phyloP scores from a whole-genome alignment of 129 eudicot genomes.

The Lactuca saligna region DNA sequence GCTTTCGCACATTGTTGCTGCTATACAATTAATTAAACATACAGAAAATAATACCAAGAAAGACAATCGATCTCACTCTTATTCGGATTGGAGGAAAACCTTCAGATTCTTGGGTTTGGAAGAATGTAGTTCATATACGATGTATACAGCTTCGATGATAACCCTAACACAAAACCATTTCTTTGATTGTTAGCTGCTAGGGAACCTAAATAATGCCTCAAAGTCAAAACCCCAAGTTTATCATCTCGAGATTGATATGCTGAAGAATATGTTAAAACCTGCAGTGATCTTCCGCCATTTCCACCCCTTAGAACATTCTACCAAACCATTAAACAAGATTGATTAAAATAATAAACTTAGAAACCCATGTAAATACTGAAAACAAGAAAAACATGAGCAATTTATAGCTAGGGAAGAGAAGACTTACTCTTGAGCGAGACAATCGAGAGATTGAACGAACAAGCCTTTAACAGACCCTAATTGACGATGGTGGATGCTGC shows the following conservation, averaged over 20 bases:
- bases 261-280: background rate
- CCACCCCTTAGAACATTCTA: constrained; percentile 43
- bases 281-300: constrained; percentile 28
- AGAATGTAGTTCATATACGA: constrained; percentile 1
- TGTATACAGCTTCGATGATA: too few relatives aligned
- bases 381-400: too few relatives aligned
- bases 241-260: constrained; percentile 25
- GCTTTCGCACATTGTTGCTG: too few relatives aligned
- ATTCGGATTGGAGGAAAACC: constrained; percentile 52
- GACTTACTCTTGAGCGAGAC: constrained; percentile 37
- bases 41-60: background rate
- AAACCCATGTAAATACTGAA: background rate
- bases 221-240: constrained; percentile 26
- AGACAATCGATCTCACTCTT: constrained; percentile 38
- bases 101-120: constrained; percentile 45
- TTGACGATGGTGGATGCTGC: too few relatives aligned
- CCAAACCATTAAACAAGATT: constrained; percentile 15
- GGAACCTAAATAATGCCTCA: too few relatives aligned
- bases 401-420: too few relatives aligned
- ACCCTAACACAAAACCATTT: too few relatives aligned
- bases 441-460: constrained; percentile 48
- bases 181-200: too few relatives aligned
- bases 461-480: constrained; percentile 2
- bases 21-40: too few relatives aligned
- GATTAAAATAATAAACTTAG: background rate